Evolutionary conservation across 2,329 filamentous ascomycete species (phyloP).

Genomic region (Pseudogymnoascus sp.): DNA sequence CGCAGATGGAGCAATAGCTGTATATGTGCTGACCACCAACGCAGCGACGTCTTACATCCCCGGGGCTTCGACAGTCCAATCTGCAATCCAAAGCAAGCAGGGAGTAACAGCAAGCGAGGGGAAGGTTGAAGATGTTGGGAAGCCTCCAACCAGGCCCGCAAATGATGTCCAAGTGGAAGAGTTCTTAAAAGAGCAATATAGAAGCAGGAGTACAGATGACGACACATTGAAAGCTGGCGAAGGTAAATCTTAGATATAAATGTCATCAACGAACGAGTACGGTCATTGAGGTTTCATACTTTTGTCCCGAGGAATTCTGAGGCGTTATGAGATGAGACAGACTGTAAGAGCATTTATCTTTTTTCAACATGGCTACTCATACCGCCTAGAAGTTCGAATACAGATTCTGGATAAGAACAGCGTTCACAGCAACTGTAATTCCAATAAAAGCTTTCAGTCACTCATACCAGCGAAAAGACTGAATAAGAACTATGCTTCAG

Average conservation of each 20-base stretch:
- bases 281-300: neutral
- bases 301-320: neutral
- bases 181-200: conserved; percentile 25
- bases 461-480: neutral
- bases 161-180: conserved; percentile 27
- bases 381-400: neutral
- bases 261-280: neutral
- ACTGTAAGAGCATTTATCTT: neutral
- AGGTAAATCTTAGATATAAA: neutral
- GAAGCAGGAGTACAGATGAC: conserved; percentile 16
- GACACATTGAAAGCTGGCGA: neutral
- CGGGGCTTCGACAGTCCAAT: conserved; percentile 16
- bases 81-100: conserved; percentile 13
- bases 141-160: conserved; percentile 21
- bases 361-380: neutral
- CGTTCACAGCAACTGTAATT: neutral
- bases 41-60: conserved; percentile 20
- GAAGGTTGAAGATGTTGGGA: neutral
- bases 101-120: conserved; percentile 8
- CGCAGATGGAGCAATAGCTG: neutral
- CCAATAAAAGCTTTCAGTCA: neutral
- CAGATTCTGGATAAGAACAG: neutral
- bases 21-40: conserved; percentile 13
- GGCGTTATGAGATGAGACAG: neutral
- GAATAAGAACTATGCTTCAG: neutral